phyloP scores from a whole-genome alignment of 768 basidiomycete species.

The Auricularia heimuer region DNA sequence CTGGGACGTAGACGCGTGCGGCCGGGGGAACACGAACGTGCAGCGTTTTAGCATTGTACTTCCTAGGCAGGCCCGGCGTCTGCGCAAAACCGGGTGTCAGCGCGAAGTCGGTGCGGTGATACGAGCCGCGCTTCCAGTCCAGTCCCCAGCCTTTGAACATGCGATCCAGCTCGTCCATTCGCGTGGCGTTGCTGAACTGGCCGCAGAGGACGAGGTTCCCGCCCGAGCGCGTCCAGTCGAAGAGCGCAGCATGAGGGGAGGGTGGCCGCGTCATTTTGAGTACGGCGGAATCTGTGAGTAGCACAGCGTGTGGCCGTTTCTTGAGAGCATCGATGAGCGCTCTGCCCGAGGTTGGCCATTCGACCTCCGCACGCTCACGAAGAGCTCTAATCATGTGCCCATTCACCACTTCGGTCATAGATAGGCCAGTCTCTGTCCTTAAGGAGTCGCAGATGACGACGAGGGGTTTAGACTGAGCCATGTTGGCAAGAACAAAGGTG shows the following conservation, averaged over 20 bases:
- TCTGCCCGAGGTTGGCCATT: neutral
- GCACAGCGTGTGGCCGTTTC: constrained; percentile 16
- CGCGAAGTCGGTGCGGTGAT: constrained; percentile 30
- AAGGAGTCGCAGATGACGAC: neutral
- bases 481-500: neutral
- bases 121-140: constrained; percentile 29
- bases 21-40: constrained; percentile 22
- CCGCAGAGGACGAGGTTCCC: constrained; percentile 29
- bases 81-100: constrained; percentile 18
- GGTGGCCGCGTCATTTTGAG: constrained; percentile 11
- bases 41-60: constrained; percentile 27
- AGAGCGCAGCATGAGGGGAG: constrained; percentile 19
- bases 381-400: neutral
- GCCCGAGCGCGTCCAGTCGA: constrained; percentile 28
- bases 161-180: constrained; percentile 15
- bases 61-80: neutral
- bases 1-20: constrained; percentile 24
- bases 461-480: neutral
- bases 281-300: constrained; percentile 30
- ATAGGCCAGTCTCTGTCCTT: neutral
- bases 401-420: neutral
- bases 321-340: neutral
- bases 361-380: neutral
- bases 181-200: constrained; percentile 23
- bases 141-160: constrained; percentile 22